Conservation (phyloP, 345 rosid species). For the Citrus cavaleriei region DNA sequence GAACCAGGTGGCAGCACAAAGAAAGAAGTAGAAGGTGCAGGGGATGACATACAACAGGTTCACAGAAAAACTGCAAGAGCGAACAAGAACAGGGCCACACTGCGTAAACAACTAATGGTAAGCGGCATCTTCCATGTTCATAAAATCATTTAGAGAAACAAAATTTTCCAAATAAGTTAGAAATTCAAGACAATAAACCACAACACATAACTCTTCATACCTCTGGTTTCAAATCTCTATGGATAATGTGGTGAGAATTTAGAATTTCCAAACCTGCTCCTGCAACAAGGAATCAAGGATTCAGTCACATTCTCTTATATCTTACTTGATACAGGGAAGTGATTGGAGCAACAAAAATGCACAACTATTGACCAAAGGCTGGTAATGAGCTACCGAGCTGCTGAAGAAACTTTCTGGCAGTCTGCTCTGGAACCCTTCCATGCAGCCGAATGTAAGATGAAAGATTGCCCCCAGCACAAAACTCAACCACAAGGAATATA, state of each 20-base stretch:
- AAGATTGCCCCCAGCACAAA: slow-evolving; percentile 56
- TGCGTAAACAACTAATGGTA: not conserved
- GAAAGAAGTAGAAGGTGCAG: not conserved
- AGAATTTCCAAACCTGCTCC: slow-evolving; percentile 64
- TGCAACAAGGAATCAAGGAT: slow-evolving; percentile 16
- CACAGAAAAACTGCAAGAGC: not conserved
- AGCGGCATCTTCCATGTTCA: not conserved
- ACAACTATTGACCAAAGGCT: not conserved
- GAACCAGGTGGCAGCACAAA: not conserved
- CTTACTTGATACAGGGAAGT: not conserved
- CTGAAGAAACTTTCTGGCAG: slow-evolving; percentile 50
- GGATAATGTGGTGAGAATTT: slow-evolving; percentile 49
- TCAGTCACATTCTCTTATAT: not conserved
- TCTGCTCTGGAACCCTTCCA: slow-evolving; percentile 50
- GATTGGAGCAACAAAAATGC: not conserved
- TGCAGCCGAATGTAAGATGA: slow-evolving; percentile 41
- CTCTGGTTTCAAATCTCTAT: slow-evolving; percentile 69
- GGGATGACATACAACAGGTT: not conserved
- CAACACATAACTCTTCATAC: slow-evolving; percentile 16
- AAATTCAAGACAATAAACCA: not conserved
- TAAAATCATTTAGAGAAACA: not conserved
- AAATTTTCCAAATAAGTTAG: not conserved
- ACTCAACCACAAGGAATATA: slow-evolving; percentile 49
- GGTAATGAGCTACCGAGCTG: slow-evolving; percentile 46
- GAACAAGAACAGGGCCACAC: not conserved